Conservation (phyloP, 176 grass and related monocot species). For the Chloris gayana region DNA sequence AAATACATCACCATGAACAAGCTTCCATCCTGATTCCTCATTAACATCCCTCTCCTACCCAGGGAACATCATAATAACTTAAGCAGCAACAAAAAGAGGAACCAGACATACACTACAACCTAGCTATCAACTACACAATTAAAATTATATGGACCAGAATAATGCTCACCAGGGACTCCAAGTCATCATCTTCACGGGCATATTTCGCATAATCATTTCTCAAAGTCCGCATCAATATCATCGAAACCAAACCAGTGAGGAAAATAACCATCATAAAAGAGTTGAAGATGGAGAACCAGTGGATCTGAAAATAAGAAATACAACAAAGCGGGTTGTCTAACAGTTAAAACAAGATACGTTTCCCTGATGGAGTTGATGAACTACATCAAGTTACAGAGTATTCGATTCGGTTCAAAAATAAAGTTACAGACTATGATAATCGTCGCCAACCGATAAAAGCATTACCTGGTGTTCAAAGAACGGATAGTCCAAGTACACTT, state of each 20-base stretch:
- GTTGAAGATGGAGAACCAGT: slow-evolving; percentile 99
- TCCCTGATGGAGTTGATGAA: slow-evolving; percentile 18
- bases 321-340: slow-evolving; percentile 9
- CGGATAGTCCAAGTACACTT: slow-evolving; percentile 98
- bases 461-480: slow-evolving; percentile 99
- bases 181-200: slow-evolving; percentile 98
- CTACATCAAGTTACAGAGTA: slow-evolving; percentile 14
- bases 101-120: not conserved
- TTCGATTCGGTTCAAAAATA: no score
- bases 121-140: slow-evolving; percentile 29
- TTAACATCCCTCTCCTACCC: slow-evolving; percentile 91
- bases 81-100: slow-evolving; percentile 17
- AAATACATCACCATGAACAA: slow-evolving; percentile 98
- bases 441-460: not conserved
- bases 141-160: slow-evolving; percentile 16
- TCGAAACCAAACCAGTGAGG: slow-evolving; percentile 92
- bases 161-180: slow-evolving; percentile 72
- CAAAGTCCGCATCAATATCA: slow-evolving; percentile 97
- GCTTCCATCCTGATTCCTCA: slow-evolving; percentile 99
- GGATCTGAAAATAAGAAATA: slow-evolving; percentile 70
- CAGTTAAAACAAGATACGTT: slow-evolving; percentile 27
- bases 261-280: slow-evolving; percentile 99
- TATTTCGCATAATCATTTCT: slow-evolving; percentile 99
- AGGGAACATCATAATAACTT: slow-evolving; percentile 21
- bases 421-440: not conserved